Percentiles rank a stretch among this genome's conserved stretches.
phyloP scores from a whole-genome alignment of 495 filamentous ascomycete species.

The Penicillium arizonense region DNA sequence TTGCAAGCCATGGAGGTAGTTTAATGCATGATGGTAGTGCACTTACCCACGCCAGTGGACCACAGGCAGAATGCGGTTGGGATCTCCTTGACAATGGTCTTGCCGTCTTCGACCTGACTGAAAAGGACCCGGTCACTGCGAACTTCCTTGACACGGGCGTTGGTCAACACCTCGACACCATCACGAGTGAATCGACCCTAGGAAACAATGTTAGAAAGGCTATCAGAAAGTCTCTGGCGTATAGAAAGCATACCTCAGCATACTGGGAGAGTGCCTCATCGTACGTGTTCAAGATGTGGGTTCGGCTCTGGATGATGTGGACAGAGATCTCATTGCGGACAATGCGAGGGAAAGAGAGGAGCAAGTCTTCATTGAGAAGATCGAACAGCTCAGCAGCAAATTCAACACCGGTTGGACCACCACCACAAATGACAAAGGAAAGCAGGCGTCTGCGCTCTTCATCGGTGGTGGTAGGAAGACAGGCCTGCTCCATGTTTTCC shows the following conservation, averaged over 20 bases:
- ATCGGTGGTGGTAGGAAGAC: constrained; percentile 86
- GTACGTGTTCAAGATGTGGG: constrained; percentile 97
- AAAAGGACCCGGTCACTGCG: constrained; percentile 80
- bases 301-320: constrained; percentile 90
- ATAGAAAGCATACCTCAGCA: constrained; percentile 60
- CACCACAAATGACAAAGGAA: constrained; percentile 93
- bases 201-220: too few relatives aligned
- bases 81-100: constrained; percentile 80
- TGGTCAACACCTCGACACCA: constrained; percentile 84
- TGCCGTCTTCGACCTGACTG: constrained; percentile 75
- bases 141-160: constrained; percentile 89
- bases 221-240: constrained; percentile 13
- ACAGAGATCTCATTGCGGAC: constrained; percentile 96
- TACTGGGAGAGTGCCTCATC: constrained; percentile 91
- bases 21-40: neutral
- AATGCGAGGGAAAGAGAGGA: constrained; percentile 78
- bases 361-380: constrained; percentile 92
- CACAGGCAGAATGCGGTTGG: constrained; percentile 96
- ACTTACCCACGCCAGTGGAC: constrained; percentile 84
- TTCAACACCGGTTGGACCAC: constrained; percentile 95
- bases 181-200: constrained; percentile 79
- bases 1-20: neutral
- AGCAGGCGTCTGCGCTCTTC: constrained; percentile 83
- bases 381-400: constrained; percentile 97
- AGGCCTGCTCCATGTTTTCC: constrained; percentile 89